A percentile compares a stretch with the other conserved stretches of the same genome.
phyloP scores from a whole-genome alignment of 305 asterid species.

The Solanum hybrid region DNA sequence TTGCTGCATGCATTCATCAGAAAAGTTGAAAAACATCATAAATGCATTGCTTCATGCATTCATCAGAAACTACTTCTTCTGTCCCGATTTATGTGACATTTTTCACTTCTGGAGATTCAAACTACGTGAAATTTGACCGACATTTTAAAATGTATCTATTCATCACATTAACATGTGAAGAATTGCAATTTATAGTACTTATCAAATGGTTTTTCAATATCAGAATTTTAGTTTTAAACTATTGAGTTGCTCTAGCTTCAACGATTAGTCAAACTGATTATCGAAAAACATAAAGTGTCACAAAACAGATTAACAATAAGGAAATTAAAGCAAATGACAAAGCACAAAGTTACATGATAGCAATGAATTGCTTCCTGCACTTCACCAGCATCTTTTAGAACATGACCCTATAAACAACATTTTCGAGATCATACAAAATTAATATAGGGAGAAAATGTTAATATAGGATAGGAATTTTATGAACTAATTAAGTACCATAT shows the following conservation, averaged over 20 bases:
- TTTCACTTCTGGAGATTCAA: not conserved
- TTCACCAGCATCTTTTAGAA: conserved; percentile 85
- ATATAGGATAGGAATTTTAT: not conserved
- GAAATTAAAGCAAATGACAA: conserved; percentile 6
- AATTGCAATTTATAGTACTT: no score
- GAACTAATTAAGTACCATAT: conserved; percentile 41
- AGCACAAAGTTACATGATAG: conserved; percentile 51
- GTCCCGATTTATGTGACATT: not conserved
- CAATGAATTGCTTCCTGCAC: conserved; percentile 85
- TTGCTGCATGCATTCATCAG: conserved; percentile 56
- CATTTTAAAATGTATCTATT: not conserved
- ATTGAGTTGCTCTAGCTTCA: no score
- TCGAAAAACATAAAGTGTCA: not conserved
- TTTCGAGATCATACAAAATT: conserved; percentile 5
- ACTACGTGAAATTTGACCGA: not conserved
- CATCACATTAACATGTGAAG: no score
- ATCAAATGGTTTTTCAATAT: no score
- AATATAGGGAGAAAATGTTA: not conserved
- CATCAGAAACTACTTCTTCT: no score
- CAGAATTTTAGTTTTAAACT: no score
- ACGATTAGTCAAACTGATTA: no score
- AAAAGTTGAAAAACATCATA: conserved; percentile 18
- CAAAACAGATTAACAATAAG: not conserved
- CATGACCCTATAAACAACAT: conserved; percentile 55
- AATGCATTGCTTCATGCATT: conserved; percentile 38